These are phyloP conservation scores for Pestalotiopsis sp. DNA, from an alignment of 2,329 filamentous ascomycete genomes.

Conservation along the genomic window DNA sequence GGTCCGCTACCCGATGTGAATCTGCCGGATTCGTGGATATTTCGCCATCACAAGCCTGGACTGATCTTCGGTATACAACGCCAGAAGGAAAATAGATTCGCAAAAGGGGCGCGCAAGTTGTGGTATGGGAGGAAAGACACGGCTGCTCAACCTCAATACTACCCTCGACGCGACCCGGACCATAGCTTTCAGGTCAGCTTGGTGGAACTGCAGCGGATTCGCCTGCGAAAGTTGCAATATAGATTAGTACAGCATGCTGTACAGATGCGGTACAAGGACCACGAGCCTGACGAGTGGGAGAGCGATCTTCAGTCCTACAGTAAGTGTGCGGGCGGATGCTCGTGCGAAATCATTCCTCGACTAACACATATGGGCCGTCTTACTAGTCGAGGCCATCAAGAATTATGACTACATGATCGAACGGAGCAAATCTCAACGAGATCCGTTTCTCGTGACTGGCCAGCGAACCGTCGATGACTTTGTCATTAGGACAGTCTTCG, in stretches of 20 bases:
- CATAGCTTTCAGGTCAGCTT: slow-evolving; percentile 17
- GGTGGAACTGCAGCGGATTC: slow-evolving; percentile 19
- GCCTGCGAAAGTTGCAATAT: slow-evolving; percentile 17
- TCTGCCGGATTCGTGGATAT: neutral
- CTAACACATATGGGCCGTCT: neutral
- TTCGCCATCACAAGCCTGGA: neutral
- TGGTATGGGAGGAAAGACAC: neutral
- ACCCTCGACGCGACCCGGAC: neutral
- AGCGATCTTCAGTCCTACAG: slow-evolving; percentile 14
- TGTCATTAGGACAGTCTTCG: slow-evolving; percentile 11
- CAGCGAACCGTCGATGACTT: slow-evolving; percentile 18
- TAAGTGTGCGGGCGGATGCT: neutral
- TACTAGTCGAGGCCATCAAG: slow-evolving; percentile 17
- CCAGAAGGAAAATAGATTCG: neutral
- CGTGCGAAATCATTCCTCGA: neutral
- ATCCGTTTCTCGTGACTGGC: slow-evolving; percentile 20
- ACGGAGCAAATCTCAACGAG: slow-evolving; percentile 11
- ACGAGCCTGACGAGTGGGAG: slow-evolving; percentile 7
- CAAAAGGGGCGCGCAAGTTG: neutral
- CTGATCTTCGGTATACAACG: neutral
- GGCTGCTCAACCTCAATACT: neutral
- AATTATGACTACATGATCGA: slow-evolving; percentile 23
- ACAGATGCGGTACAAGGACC: neutral
- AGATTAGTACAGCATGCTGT: slow-evolving; percentile 15
- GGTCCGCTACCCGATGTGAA: neutral